phyloP scores from a whole-genome alignment of 1,139 yeast species.

The Kurtzmaniella natalensis region DNA sequence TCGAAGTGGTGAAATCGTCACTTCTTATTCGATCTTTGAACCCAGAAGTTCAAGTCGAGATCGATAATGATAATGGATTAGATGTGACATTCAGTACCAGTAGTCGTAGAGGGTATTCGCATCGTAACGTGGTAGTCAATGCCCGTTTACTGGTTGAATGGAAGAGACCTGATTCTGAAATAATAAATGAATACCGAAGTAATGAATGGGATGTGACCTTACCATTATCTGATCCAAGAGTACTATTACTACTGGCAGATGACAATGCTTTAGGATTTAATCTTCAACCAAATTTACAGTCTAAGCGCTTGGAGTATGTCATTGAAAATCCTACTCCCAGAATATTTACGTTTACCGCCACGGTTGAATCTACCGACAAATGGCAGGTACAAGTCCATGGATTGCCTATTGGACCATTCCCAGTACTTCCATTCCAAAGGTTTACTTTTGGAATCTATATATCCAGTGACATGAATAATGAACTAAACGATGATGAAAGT shows the following conservation, averaged over 20 bases:
- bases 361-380: constrained; percentile 28
- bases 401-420: constrained; percentile 31
- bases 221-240: constrained; percentile 69
- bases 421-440: constrained; percentile 61
- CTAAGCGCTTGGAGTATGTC: constrained; percentile 28
- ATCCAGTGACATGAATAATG: constrained; percentile 1
- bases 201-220: constrained; percentile 47
- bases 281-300: too few relatives aligned
- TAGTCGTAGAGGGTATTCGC: constrained; percentile 37
- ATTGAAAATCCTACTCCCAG: constrained; percentile 75
- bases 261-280: constrained; percentile 11
- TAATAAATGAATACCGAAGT: constrained; percentile 22
- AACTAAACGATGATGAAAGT: constrained; percentile 13
- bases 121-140: constrained; percentile 34
- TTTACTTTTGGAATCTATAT: constrained; percentile 20
- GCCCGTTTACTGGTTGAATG: constrained; percentile 27
- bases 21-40: constrained; percentile 24
- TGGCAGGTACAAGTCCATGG: constrained; percentile 18
- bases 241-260: constrained; percentile 36
- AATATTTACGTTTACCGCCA: constrained; percentile 55
- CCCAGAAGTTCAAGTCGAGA: constrained; percentile 27
- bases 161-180: constrained; percentile 22
- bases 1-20: constrained; percentile 21
- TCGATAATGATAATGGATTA: constrained; percentile 9
- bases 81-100: constrained; percentile 25